phyloP scores from a whole-genome alignment of 805 yeast genomes.

The Blastobotrys muscicola region DNA sequence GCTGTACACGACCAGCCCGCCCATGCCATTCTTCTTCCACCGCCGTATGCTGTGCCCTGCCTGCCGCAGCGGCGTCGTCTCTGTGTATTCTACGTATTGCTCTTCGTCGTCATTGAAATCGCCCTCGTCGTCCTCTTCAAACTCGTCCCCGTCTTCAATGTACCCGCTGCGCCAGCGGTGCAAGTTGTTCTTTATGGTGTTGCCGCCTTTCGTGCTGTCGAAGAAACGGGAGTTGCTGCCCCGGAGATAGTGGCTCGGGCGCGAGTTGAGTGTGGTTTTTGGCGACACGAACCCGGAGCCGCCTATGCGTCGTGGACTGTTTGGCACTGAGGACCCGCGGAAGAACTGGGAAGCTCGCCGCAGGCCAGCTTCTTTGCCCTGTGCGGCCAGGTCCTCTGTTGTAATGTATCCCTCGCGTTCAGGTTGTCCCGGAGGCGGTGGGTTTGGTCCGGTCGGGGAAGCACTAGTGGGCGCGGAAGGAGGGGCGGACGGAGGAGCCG shows the following conservation, averaged over 20 bases:
- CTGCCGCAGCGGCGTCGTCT: constrained; percentile 26
- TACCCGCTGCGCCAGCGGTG: constrained; percentile 20
- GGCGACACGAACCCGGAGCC: too few relatives aligned
- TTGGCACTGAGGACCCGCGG: too few relatives aligned
- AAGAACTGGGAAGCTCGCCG: constrained; percentile 1
- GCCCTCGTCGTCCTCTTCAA: constrained; percentile 37
- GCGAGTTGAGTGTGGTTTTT: too few relatives aligned
- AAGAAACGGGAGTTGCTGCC: constrained; percentile 7
- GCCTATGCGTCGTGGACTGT: too few relatives aligned
- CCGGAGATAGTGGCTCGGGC: constrained; percentile 6
- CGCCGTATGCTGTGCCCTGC: constrained; percentile 15
- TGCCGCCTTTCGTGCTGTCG: constrained; percentile 4
- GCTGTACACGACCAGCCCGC: constrained; percentile 27
- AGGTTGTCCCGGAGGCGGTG: too few relatives aligned
- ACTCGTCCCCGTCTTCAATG: constrained; percentile 33
- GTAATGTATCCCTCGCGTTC: too few relatives aligned
- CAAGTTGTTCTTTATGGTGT: background rate
- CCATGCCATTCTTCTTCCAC: constrained; percentile 13
- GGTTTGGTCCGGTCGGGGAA: too few relatives aligned
- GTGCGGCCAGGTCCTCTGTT: background rate
- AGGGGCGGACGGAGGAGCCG: too few relatives aligned
- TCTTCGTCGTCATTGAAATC: constrained; percentile 29
- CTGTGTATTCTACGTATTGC: constrained; percentile 21
- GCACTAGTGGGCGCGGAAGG: too few relatives aligned
- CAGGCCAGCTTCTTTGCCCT: constrained; percentile 2